Percentiles rank a stretch among this genome's conserved stretches.
These are phyloP conservation scores for Syzygium grande DNA, from an alignment of 345 rosid genomes.

Conservation along the genomic window DNA sequence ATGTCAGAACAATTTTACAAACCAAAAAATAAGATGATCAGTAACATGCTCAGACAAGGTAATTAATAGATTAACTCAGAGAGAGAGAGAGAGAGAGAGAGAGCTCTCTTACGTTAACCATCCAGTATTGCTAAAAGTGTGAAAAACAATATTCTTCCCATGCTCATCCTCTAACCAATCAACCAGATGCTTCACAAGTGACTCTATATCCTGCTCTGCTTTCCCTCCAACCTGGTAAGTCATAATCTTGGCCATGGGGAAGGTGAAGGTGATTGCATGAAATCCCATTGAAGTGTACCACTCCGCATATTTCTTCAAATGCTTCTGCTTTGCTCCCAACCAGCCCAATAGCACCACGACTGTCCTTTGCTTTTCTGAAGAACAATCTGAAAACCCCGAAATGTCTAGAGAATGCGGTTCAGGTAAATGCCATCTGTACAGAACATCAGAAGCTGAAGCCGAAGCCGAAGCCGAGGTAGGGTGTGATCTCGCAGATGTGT, in stretches of 20 bases:
- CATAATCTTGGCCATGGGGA: constrained; percentile 79
- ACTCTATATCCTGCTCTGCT: constrained; percentile 70
- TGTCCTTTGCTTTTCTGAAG: constrained; percentile 55
- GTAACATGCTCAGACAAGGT: not conserved
- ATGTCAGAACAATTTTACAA: not conserved
- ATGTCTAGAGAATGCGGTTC: constrained; percentile 48
- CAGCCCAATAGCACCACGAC: constrained; percentile 95
- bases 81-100: not conserved
- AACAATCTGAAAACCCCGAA: constrained; percentile 45
- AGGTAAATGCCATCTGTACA: constrained; percentile 93
- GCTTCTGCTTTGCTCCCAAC: constrained; percentile 98
- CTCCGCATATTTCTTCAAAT: constrained; percentile 86
- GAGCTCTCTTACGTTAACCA: constrained; percentile 72
- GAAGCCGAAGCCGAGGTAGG: constrained; percentile 17
- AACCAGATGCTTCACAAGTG: constrained; percentile 77
- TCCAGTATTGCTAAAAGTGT: constrained; percentile 98
- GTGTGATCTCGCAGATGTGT: constrained; percentile 4
- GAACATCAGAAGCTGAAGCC: constrained; percentile 27
- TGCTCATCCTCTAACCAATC: constrained; percentile 93
- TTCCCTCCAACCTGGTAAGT: constrained; percentile 91
- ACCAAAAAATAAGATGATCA: not conserved
- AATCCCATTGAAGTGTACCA: constrained; percentile 91
- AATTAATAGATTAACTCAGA: not conserved
- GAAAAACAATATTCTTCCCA: constrained; percentile 80
- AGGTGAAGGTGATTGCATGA: constrained; percentile 88